These are phyloP conservation scores for Debaryomycetaceae sp. DNA, from an alignment of 1,139 yeast species.

Conservation along the genomic window DNA sequence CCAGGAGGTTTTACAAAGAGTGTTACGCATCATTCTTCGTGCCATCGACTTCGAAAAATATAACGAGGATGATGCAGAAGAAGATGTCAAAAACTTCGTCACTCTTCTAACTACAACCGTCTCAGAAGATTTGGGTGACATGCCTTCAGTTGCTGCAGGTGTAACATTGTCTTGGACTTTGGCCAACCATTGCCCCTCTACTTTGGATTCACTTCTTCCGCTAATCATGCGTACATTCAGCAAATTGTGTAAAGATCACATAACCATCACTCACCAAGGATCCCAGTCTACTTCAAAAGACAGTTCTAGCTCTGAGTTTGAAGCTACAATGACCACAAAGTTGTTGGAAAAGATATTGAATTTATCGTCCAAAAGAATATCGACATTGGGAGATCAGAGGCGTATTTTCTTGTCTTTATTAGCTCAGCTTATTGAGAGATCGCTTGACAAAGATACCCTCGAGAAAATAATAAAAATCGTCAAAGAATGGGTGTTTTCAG, in stretches of 20 bases:
- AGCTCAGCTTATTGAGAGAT: constrained; percentile 88
- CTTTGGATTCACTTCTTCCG: constrained; percentile 71
- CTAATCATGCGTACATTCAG: constrained; percentile 82
- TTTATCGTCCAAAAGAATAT: constrained; percentile 75
- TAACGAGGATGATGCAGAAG: constrained; percentile 49
- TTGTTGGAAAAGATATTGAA: constrained; percentile 73
- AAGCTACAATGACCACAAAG: constrained; percentile 74
- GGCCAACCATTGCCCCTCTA: constrained; percentile 68
- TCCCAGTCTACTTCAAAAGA: constrained; percentile 33
- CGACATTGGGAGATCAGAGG: constrained; percentile 87
- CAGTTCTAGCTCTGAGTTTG: constrained; percentile 48
- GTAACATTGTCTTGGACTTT: constrained; percentile 83
- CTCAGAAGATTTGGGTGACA: constrained; percentile 77
- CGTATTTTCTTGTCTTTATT: constrained; percentile 80
- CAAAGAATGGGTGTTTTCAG: constrained; percentile 85
- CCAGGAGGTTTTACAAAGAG: constrained; percentile 77
- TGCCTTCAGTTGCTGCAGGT: constrained; percentile 88
- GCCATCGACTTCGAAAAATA: constrained; percentile 50
- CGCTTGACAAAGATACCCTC: constrained; percentile 72
- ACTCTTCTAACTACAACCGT: constrained; percentile 62
- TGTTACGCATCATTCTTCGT: constrained; percentile 59
- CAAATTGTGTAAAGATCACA: constrained; percentile 84
- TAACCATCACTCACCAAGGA: constrained; percentile 61
- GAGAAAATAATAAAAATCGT: constrained; percentile 76
- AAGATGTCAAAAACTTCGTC: constrained; percentile 60